Evolutionary conservation across 164 flowering plant genomes (phyloP), one percentile per base, ranked within the genome.

Genomic region (Sextonia rubra): DNA sequence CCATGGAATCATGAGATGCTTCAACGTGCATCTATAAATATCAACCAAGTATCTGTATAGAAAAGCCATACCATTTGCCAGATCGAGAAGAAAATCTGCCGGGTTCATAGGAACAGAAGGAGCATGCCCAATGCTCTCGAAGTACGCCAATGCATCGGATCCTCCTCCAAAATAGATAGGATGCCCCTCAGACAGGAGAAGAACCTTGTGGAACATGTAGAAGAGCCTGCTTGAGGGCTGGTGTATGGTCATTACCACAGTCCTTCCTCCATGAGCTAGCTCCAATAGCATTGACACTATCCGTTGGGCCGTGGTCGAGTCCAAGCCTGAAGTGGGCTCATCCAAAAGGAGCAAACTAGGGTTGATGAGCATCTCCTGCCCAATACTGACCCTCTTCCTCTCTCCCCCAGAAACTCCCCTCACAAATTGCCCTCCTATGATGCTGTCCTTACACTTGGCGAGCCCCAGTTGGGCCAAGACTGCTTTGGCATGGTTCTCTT

Each of bases 291-390:
- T 84, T 0, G 89, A 84, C 52, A 92, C 89, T 32, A 89, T 88
- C 70, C 82, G 69, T 60, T 86, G 90, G 5, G 93, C 91, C 0
- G 92, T 87, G 0, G 94, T 87, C 0, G 96, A 89, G 30, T 90
- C 96, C 1, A 90, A 84, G 2, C 95, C 97, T 0, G 95, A 89
- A 0, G 95, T 92, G 0, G 97, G 97, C 77, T 92, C 95, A 60
- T 92, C 97, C 22, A 92, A 71, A 23, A 92, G 79, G 69, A 90
- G 65, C 75, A 90, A 60, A 63, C 90, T 86, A 3, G 95, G 95
- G 64, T 92, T 89, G 58, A 89, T 84, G 3, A 92, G 77, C 87
- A 92, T 81, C 75, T 92, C 95, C 66, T 89, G 94, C 3, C 96
- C 93, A 15, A 92, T 75, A 62, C 83, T 77, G 14, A 80, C 83